Base-by-base conservation (phyloP, 1,139 yeast species). In the Magnusiomyces paraingens region DNA sequence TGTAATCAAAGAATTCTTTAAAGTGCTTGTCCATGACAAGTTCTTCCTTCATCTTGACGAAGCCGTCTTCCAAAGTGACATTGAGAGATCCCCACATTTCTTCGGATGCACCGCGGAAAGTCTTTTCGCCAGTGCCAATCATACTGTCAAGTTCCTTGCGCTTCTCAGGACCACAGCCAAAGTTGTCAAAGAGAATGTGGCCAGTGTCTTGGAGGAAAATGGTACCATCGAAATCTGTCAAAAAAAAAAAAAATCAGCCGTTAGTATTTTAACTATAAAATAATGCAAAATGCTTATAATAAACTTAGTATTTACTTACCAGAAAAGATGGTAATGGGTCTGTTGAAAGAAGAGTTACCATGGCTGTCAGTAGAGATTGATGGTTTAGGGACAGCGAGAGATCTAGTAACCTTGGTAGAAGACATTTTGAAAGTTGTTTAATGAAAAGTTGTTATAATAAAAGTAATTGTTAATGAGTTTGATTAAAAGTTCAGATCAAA, bases 1-100 rank as follows among this genome's bases (percentile, higher is more conserved):
- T 76, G 72, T 77, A 83, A 54, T 76, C 71, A 68, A 80, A 80
- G 64, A 82, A 82, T 38, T 72, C 70, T 62, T 73, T 71, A 66
- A 83, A 83, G 44, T 84, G 86, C 1, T 81, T 78, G 65, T 83
- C 88, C 63, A 83, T 76, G 57, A 76, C 74, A 56, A 83, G 73
- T 62, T 79, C 68, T 56, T 77, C 67, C 64, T 77, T 71, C 64
- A 83, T 73, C 61, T 73, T 73, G 49, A 77, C 79, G 58, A 81
- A 73, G 59, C 86, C 84, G 56, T 80, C 81, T 11, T 78, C 78
- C 58, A 74, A 64, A 22, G 75, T 66, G 39, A 74, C 75, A 56
- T 72, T 58, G 36, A 73, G 63, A 22, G 76, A 70, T 38, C 75
- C 75, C 76, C 77, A 73, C 71, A 73, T 70, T 59, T 66, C 69